Base-by-base conservation (phyloP, 1,284 basidiomycete genomes). In the Cronartium ribicola region DNA sequence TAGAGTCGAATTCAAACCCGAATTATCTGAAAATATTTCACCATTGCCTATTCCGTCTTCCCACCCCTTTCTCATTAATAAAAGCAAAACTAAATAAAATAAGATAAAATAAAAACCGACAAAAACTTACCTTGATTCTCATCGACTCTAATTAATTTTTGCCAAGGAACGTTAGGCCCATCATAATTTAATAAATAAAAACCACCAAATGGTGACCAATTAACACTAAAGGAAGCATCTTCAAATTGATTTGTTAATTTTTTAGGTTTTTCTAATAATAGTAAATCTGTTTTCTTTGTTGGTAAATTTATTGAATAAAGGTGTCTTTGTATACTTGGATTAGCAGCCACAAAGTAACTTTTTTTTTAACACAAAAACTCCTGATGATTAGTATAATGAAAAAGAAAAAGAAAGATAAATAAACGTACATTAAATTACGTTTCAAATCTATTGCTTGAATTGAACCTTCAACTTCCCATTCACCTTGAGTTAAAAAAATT, bases 311-410 rank as follows among this genome's bases (percentile, higher is more conserved):
- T 85, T 4, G 89, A 87, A 82, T 90, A 95, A 41, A 98, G 81
- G 79, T 95, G 90, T 46, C 95, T 87, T 78, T 92, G 88, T 0
- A 91, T 90, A 0, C 87, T 88, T 0, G 93, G 89, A 75, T 88
- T 88, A 1, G 94, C 91, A 4, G 91, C 92, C 76, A 88, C 84
- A 82, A 96, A 96, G 83, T 95, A 97, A 44, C 91, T 94, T 79
- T 43, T 20, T 5, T 6, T 13, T n/a, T n/a, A n/a, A n/a, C 48
- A 17, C 4, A 60, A 66, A 20, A 37, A 41, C 11, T 20, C 4
- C 1, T 36, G 20, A 43, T 13, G 1, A 0, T 36, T 40, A 40
- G 1, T 29, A 36, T 43, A 41, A 43, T 40, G 48, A 48, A 69
- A 22, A 60, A 69, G n/a, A 11, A 11, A 69, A 40, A n/a, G 36